Conservation (phyloP, 208 protist species). For the Crithidia acanthocephali region DNA sequence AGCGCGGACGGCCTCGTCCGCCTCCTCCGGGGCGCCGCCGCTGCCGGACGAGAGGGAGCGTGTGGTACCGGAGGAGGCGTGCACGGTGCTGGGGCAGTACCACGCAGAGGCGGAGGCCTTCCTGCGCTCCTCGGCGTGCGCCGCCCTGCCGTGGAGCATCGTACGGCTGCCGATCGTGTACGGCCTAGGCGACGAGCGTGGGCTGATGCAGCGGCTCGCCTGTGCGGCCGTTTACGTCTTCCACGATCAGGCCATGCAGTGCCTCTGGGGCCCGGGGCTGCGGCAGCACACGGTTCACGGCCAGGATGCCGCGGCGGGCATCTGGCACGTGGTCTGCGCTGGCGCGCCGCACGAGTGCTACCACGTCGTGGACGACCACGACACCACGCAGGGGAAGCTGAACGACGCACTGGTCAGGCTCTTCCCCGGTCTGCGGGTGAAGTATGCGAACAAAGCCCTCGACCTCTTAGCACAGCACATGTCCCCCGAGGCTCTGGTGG, state of each 20-base stretch:
- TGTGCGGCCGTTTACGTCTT: slow-evolving; percentile 90
- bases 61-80: slow-evolving; percentile 65
- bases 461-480: slow-evolving; percentile 27
- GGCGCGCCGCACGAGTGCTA: slow-evolving; percentile 55
- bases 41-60: slow-evolving; percentile 11
- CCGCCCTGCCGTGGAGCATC: slow-evolving; percentile 74
- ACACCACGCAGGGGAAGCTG: slow-evolving; percentile 89
- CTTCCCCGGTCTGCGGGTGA: slow-evolving; percentile 45
- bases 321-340: slow-evolving; percentile 68
- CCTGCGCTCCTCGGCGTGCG: slow-evolving; percentile 39
- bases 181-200: slow-evolving; percentile 81
- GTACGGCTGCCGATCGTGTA: slow-evolving; percentile 92
- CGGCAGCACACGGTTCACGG: slow-evolving; percentile 95
- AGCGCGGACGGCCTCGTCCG: slow-evolving; percentile 9
- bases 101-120: slow-evolving; percentile 77
- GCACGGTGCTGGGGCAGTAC: slow-evolving; percentile 80
- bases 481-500: slow-evolving; percentile 90
- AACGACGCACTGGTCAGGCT: slow-evolving; percentile 75
- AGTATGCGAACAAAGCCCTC: slow-evolving; percentile 1
- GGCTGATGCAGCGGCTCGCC: slow-evolving; percentile 88
- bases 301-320: slow-evolving; percentile 79
- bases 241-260: slow-evolving; percentile 87
- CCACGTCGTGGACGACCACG: slow-evolving; percentile 92
- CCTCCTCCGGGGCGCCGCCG: slow-evolving; percentile 35
- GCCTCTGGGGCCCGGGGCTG: slow-evolving; percentile 86